A percentile compares a stretch with the other conserved stretches of the same genome.
phyloP scores from a whole-genome alignment of 2,329 filamentous ascomycete genomes.

The Colletotrichum orbiculare region DNA sequence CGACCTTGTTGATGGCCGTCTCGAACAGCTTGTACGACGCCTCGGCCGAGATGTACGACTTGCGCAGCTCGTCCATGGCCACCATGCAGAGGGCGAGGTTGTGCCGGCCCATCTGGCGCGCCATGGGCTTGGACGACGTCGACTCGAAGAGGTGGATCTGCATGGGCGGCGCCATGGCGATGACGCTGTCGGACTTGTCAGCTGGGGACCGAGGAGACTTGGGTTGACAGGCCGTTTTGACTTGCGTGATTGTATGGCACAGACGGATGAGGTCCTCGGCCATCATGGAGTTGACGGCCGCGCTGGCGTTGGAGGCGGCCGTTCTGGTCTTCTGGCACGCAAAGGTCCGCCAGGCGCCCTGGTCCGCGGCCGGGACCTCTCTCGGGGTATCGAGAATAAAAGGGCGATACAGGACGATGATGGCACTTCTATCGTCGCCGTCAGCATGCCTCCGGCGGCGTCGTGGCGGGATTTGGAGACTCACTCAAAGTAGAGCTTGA shows the following conservation, averaged over 20 bases:
- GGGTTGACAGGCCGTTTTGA: neutral
- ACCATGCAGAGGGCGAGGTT: constrained; percentile 32
- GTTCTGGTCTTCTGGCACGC: constrained; percentile 30
- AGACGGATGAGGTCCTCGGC: constrained; percentile 26
- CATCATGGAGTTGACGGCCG: constrained; percentile 29
- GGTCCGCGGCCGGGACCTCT: constrained; percentile 16
- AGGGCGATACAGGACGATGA: constrained; percentile 28
- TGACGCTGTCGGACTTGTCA: constrained; percentile 3
- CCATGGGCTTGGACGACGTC: constrained; percentile 28
- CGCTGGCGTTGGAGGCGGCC: constrained; percentile 19
- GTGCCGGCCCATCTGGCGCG: constrained; percentile 29
- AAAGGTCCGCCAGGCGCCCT: constrained; percentile 25
- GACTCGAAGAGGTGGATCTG: constrained; percentile 32
- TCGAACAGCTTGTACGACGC: constrained; percentile 27
- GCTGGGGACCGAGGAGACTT: too few species aligned
- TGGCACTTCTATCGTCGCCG: constrained; percentile 1
- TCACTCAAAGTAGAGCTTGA: constrained; percentile 29
- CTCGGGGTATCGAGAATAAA: constrained; percentile 30
- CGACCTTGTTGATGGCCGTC: constrained; percentile 25
- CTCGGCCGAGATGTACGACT: constrained; percentile 29
- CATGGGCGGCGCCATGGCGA: constrained; percentile 30
- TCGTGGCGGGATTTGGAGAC: neutral
- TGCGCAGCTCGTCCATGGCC: constrained; percentile 29
- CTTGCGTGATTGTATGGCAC: constrained; percentile 22
- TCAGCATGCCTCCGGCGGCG: neutral